Percentiles rank a stretch among this genome's conserved stretches.
These are phyloP conservation scores for Blastobotrys proliferans DNA, from an alignment of 1,139 yeast species.

Conservation along the genomic window DNA sequence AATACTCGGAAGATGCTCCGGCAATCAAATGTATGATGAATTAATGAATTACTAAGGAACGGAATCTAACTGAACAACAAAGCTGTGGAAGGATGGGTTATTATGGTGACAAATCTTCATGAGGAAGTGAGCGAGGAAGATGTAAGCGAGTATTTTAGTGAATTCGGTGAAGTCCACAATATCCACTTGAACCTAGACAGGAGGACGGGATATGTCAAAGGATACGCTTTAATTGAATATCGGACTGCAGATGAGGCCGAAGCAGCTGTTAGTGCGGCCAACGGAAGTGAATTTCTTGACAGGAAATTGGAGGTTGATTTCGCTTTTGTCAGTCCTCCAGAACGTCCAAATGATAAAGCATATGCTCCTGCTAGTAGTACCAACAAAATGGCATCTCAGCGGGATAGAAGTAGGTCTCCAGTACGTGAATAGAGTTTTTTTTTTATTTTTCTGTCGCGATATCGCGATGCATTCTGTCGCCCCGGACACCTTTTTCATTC, in stretches of 20 bases:
- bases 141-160: slow-evolving; percentile 40
- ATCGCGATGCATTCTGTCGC: no score
- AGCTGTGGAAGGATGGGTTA: slow-evolving; percentile 43
- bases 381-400: slow-evolving; percentile 7
- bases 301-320: slow-evolving; percentile 35
- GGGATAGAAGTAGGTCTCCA: slow-evolving; percentile 14
- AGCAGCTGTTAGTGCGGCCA: slow-evolving; percentile 33
- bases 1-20: neutral
- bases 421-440: slow-evolving; percentile 1
- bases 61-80: neutral
- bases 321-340: slow-evolving; percentile 35
- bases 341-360: neutral
- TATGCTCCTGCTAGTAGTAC: slow-evolving; percentile 2
- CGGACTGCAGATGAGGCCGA: slow-evolving; percentile 35
- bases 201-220: slow-evolving; percentile 43
- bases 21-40: slow-evolving; percentile 6
- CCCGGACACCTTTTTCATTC: no score
- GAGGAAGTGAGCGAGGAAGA: slow-evolving; percentile 48
- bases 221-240: slow-evolving; percentile 43
- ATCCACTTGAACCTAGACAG: slow-evolving; percentile 43
- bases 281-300: slow-evolving; percentile 37
- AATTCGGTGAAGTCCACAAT: slow-evolving; percentile 39
- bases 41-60: neutral
- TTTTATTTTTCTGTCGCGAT: no score
- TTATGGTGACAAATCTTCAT: slow-evolving; percentile 41